Percentiles rank a stretch among this genome's conserved stretches.
These are phyloP conservation scores for Nemania sp. DNA, from an alignment of 2,329 filamentous ascomycete species.

Conservation along the genomic window DNA sequence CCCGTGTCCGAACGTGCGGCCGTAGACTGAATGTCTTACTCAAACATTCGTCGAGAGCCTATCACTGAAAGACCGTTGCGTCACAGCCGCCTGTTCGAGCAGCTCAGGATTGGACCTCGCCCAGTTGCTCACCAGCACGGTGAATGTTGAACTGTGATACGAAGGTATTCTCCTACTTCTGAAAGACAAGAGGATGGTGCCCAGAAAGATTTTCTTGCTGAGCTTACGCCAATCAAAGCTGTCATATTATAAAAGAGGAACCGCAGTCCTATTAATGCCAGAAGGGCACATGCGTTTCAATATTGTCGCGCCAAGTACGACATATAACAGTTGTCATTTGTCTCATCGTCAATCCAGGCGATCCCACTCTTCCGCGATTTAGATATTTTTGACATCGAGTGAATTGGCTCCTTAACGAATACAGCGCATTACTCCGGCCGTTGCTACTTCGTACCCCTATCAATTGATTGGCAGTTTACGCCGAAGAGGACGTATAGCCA, in stretches of 20 bases:
- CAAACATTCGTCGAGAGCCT: not conserved
- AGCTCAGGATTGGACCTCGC: no score
- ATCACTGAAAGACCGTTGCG: not conserved
- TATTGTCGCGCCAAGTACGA: not conserved
- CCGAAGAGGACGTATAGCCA: conserved; percentile 14
- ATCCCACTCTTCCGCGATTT: not conserved
- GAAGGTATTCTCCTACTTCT: no score
- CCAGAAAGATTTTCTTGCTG: no score
- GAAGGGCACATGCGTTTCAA: not conserved
- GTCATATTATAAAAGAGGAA: not conserved
- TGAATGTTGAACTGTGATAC: no score
- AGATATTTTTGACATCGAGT: not conserved
- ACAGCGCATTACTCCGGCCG: not conserved
- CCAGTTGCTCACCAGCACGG: no score
- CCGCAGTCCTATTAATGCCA: not conserved
- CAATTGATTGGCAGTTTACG: conserved; percentile 13
- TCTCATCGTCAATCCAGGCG: not conserved
- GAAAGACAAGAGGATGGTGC: no score
- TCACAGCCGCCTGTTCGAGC: not conserved
- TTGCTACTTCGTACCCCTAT: no score
- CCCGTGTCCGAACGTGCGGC: conserved; percentile 6
- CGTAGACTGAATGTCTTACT: conserved; percentile 3
- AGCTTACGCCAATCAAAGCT: no score
- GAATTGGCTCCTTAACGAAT: not conserved
- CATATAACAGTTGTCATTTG: not conserved